Evolutionary conservation across 2,329 filamentous ascomycete genomes (phyloP).

Genomic region (Pochonia chlamydosporia): DNA sequence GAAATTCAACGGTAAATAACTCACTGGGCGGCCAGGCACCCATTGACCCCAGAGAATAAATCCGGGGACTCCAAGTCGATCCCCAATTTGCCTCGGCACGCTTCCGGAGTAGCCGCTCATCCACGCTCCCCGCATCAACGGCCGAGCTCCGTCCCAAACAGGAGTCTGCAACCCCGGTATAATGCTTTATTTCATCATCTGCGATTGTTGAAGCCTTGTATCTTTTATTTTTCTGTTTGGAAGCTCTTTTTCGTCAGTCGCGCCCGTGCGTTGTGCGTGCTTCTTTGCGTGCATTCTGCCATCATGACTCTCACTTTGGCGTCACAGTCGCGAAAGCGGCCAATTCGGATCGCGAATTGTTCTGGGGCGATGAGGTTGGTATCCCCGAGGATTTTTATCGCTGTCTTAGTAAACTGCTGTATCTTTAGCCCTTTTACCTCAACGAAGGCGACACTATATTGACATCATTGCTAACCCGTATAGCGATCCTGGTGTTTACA

Average conservation of each 20-base stretch:
- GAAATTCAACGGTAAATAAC: too few species aligned
- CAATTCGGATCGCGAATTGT: conserved; percentile 19
- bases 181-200: not conserved
- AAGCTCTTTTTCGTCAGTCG: not conserved
- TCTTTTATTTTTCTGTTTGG: not conserved
- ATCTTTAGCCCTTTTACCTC: not conserved
- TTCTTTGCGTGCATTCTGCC: not conserved
- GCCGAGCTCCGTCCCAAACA: not conserved
- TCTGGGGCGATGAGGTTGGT: conserved; percentile 13
- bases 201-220: not conserved
- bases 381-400: too few species aligned
- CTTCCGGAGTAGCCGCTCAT: not conserved
- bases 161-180: too few species aligned
- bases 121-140: not conserved
- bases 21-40: too few species aligned
- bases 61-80: too few species aligned
- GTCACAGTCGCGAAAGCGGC: conserved; percentile 5
- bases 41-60: too few species aligned
- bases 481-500: conserved; percentile 18
- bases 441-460: not conserved
- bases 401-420: conserved; percentile 11
- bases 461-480: not conserved
- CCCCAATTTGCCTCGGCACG: not conserved
- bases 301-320: not conserved
- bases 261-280: not conserved